Evolutionary conservation across 495 filamentous ascomycete species (phyloP).

Genomic region (Trypethelium eluteriae): DNA sequence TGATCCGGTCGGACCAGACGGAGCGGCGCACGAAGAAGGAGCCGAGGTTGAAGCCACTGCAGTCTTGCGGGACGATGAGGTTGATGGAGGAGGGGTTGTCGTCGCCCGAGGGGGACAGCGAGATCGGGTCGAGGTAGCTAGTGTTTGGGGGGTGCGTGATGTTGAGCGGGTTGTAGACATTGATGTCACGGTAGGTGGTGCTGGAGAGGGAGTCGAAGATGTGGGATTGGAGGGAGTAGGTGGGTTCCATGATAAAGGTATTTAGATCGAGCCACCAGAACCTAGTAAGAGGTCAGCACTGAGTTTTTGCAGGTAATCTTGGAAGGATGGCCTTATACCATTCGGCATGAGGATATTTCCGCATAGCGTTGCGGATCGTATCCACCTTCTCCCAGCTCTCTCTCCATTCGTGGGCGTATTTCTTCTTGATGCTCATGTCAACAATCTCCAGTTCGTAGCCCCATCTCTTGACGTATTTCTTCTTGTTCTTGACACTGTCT

Average conservation of each 20-base stretch:
- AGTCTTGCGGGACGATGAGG: constrained; percentile 87
- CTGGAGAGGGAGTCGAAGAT: constrained; percentile 72
- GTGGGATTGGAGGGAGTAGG: constrained; percentile 80
- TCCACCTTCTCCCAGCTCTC: constrained; percentile 99
- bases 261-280: constrained; percentile 99
- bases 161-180: constrained; percentile 89
- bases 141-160: constrained; percentile 67
- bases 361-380: constrained; percentile 80
- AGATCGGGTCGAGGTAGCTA: constrained; percentile 65
- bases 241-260: constrained; percentile 96
- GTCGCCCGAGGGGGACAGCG: constrained; percentile 67
- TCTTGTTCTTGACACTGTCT: constrained; percentile 92
- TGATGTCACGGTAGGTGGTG: constrained; percentile 91
- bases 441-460: constrained; percentile 94
- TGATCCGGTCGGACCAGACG: constrained; percentile 80
- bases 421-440: constrained; percentile 96
- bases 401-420: constrained; percentile 97
- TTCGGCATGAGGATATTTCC: constrained; percentile 90
- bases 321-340: constrained; percentile 53
- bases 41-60: constrained; percentile 90
- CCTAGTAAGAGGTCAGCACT: constrained; percentile 43
- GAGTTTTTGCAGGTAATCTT: not conserved
- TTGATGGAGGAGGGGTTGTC: constrained; percentile 67
- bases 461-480: constrained; percentile 77
- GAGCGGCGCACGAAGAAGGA: constrained; percentile 86